Evolutionary conservation across 164 flowering plant species (phyloP), one percentile per base, ranked within the genome.

Genomic region (Aristolochia contorta): DNA sequence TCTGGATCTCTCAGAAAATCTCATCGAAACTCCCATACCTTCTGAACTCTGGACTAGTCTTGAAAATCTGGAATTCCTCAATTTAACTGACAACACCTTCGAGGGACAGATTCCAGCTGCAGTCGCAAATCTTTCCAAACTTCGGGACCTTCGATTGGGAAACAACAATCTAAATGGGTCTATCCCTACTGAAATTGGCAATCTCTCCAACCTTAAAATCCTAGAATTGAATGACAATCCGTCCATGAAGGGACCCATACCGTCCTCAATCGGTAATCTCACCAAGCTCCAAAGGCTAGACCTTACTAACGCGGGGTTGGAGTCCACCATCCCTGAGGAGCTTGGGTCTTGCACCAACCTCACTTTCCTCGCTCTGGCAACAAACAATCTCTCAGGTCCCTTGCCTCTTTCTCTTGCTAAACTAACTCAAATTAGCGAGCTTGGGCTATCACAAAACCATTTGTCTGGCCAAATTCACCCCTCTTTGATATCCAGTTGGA

Each of bases 271-370:
- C 13, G 75, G 69, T 53, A 65, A 61, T 22, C 72, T 72, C 32
- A 33, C 22, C 30, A 68, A 58, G 71, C 75, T 72, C 20, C 65
- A 58, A 10, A 37, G 16, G 15, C 55, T 72, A 12, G 37, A 58
- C 27, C 66, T 72, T 14, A 8, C 12, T 14, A 16, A 30, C 0
- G 50, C 66, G 5, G 61, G 69, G 41, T 62, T 72, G 60, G 62
- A 49, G 61, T 72, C 69, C 22, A 72, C 60, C 37, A 72, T 72
- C 54, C 75, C 75, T 1, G 6, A 32, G 14, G 69, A 72, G 65
- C 66, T 72, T 19, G 75, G 75, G 47, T 49, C 37, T 19, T 72
- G 75, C 60, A 65, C 58, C 12, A 65, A 61, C 57, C 72, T 72
- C 23, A 54, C 66, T 20, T 61, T 23, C 54, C 50, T 72, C 27